Percentiles rank a stretch among this genome's conserved stretches.
Evolutionary conservation across 805 yeast species (phyloP).

Genomic region (Teunomyces cretensis): DNA sequence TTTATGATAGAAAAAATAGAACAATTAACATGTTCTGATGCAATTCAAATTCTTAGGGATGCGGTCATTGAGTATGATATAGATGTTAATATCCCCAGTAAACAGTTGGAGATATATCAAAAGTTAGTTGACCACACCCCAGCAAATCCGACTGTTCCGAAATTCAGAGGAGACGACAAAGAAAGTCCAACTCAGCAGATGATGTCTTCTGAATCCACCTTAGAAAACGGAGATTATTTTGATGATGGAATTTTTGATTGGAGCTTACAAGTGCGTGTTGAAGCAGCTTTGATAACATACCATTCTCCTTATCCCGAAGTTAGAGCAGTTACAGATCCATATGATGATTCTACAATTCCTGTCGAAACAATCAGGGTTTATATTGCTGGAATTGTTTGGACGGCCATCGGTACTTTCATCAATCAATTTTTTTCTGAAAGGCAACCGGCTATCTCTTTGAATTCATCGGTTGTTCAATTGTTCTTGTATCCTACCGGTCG

Average conservation of each 20-base stretch:
- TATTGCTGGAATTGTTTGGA: slow-evolving; percentile 50
- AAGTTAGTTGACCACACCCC: slow-evolving; percentile 12
- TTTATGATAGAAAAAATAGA: slow-evolving; percentile 43
- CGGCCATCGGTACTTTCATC: slow-evolving; percentile 55
- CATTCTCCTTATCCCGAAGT: slow-evolving; percentile 44
- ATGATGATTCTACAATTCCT: slow-evolving; percentile 31
- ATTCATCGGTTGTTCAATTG: slow-evolving; percentile 45
- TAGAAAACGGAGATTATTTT: not conserved
- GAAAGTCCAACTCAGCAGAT: too few species aligned
- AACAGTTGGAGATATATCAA: slow-evolving; percentile 33
- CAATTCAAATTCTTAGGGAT: slow-evolving; percentile 37
- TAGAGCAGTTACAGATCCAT: slow-evolving; percentile 39
- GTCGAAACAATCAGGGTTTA: slow-evolving; percentile 50
- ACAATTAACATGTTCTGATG: slow-evolving; percentile 34
- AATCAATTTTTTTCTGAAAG: slow-evolving; percentile 57
- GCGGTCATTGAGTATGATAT: slow-evolving; percentile 41
- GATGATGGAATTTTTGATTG: slow-evolving; percentile 22
- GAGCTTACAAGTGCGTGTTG: slow-evolving; percentile 33
- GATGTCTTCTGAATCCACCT: too few species aligned
- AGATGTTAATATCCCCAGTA: slow-evolving; percentile 48
- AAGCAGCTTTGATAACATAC: slow-evolving; percentile 37
- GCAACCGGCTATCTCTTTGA: slow-evolving; percentile 47
- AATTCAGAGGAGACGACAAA: not conserved
- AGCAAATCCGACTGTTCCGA: too few species aligned
- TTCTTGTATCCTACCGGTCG: slow-evolving; percentile 46